Base-by-base conservation (phyloP, 2,329 filamentous ascomycete species). In the Fusarium sp. region DNA sequence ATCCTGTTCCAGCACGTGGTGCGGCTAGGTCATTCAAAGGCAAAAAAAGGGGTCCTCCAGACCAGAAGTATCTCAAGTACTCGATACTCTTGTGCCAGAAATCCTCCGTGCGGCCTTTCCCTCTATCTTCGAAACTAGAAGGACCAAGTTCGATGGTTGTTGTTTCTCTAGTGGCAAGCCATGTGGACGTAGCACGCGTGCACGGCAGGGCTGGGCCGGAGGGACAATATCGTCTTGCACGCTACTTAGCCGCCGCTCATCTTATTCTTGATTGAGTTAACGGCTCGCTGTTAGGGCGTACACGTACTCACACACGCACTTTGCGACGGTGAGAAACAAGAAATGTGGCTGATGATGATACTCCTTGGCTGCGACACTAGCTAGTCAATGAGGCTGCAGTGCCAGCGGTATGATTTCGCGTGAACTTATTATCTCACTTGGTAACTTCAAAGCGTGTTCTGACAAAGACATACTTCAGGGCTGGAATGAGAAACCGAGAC, bases 1-100 rank as follows among this genome's bases (percentile, higher is more conserved):
- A 23, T 23, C 4, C 46, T 47, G 18, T 30, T n/a, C 40, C 23
- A 18, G 71, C 71, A 73, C 71, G 71, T 73, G 71, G 71, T 63
- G 65, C 57, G 69, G 67, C 69, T 60, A 47, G 33, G 36, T 36
- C n/a, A 7, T 23, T 18, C 42, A 36, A 50, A 33, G 31, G 16
- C 33, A 51, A 51, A 53, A 58, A 69, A 49, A 45, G 47, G 66
- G 66, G 53, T 42, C 30, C 16, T 49, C 16, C 12, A 18, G n/a
- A 51, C 12, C 8, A 28, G 16, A 63, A 63, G 64, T 67, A 63
- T 49, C 64, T 54, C 62, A 69, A 63, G 66, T 69, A 69, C 47
- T 55, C 51, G 52, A 54, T 69, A 69, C 66, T 51, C 55, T 51
- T 16, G 61, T 41, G 38, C 45, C 37, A 59, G 52, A 57, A 45